Evolutionary conservation across 768 basidiomycete species (phyloP).

Genomic region (Pholiota microspora): DNA sequence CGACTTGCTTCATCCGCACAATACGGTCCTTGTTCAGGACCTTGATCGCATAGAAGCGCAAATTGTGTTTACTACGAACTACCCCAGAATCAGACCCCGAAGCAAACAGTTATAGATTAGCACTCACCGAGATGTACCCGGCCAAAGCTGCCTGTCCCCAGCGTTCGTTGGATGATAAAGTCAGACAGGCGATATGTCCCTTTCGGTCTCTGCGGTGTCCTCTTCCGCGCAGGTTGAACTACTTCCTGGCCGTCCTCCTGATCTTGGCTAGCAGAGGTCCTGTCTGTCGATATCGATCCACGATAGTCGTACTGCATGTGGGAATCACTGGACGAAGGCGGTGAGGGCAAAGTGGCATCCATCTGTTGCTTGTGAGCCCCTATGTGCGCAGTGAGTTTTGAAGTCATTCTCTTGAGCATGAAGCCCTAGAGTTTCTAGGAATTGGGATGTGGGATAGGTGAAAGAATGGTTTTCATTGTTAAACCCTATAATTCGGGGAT

Average conservation of each 20-base stretch:
- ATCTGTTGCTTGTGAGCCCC: slow-evolving; percentile 30
- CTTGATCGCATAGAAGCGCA: slow-evolving; percentile 96
- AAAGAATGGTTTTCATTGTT: slow-evolving; percentile 4
- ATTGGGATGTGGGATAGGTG: slow-evolving; percentile 1
- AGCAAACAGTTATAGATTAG: neutral
- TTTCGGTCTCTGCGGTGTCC: slow-evolving; percentile 41
- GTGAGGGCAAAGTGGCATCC: slow-evolving; percentile 23
- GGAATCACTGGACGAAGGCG: slow-evolving; percentile 30
- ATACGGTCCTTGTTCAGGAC: slow-evolving; percentile 93
- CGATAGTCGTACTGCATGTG: slow-evolving; percentile 49
- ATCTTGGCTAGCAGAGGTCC: slow-evolving; percentile 46
- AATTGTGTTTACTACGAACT: slow-evolving; percentile 92
- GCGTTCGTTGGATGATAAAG: slow-evolving; percentile 77
- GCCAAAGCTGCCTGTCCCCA: slow-evolving; percentile 97
- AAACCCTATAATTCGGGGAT: neutral
- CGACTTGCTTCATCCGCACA: slow-evolving; percentile 89
- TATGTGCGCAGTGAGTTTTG: slow-evolving; percentile 40
- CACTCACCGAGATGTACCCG: slow-evolving; percentile 85
- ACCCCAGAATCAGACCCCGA: slow-evolving; percentile 15
- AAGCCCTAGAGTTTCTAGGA: slow-evolving; percentile 10
- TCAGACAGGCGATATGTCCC: slow-evolving; percentile 72
- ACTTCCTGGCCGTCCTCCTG: slow-evolving; percentile 18
- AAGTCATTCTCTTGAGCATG: slow-evolving; percentile 53
- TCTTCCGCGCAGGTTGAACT: slow-evolving; percentile 16
- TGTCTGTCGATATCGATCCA: slow-evolving; percentile 66